A percentile compares a stretch with the other conserved stretches of the same genome.
These are phyloP conservation scores for Paramecium caudatum DNA, from an alignment of 73 alveolate genomes.

Conservation along the genomic window DNA sequence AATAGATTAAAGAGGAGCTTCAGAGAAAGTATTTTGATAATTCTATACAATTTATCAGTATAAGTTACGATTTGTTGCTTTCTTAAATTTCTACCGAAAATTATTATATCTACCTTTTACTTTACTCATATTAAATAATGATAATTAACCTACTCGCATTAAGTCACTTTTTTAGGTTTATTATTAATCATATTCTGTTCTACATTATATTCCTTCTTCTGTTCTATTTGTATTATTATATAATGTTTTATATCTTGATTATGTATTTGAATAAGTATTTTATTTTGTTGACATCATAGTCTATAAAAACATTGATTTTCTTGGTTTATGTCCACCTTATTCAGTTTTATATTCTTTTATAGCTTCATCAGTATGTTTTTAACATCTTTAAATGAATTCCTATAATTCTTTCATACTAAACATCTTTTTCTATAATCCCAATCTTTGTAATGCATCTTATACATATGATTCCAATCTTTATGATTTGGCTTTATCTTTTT, in stretches of 20 bases:
- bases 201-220: neutral
- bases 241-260: slow-evolving; percentile 15
- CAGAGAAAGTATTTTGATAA: slow-evolving; percentile 62
- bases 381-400: slow-evolving; percentile 8
- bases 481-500: neutral
- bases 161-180: neutral
- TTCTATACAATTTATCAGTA: slow-evolving; percentile 34
- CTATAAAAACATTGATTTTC: neutral
- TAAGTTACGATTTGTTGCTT: slow-evolving; percentile 3
- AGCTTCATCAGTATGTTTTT: neutral
- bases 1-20: slow-evolving; percentile 62
- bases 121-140: slow-evolving; percentile 44
- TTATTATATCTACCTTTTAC: slow-evolving; percentile 17
- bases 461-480: slow-evolving; percentile 8
- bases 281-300: neutral
- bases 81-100: slow-evolving; percentile 12
- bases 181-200: slow-evolving; percentile 2
- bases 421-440: slow-evolving; percentile 34
- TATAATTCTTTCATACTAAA: slow-evolving; percentile 5
- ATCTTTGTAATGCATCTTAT: neutral
- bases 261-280: slow-evolving; percentile 4
- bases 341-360: slow-evolving; percentile 16
- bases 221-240: neutral
- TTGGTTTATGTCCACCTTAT: neutral
- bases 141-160: slow-evolving; percentile 40